Evolutionary conservation across 345 rosid species (phyloP).

Genomic region (Toxicodendron radicans): DNA sequence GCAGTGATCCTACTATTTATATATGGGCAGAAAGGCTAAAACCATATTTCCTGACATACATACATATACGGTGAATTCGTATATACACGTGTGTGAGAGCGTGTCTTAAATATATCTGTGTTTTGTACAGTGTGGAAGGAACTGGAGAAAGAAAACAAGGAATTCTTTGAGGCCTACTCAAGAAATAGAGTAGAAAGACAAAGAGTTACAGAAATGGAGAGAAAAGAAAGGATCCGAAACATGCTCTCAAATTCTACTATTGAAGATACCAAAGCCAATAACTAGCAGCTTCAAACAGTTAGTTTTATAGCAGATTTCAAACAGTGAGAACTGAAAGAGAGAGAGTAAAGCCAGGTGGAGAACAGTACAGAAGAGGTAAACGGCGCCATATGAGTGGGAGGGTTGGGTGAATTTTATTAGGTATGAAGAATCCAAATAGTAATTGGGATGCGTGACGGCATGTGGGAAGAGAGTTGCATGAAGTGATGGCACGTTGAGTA

Average conservation of each 20-base stretch:
- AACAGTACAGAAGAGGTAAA: neutral
- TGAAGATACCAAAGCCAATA: neutral
- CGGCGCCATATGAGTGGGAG: conserved; percentile 15
- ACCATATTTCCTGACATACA: neutral
- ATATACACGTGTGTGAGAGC: neutral
- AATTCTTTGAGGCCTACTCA: conserved; percentile 75
- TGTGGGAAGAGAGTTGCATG: conserved; percentile 15
- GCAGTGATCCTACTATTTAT: neutral
- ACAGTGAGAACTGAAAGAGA: neutral
- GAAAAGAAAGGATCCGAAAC: conserved; percentile 41
- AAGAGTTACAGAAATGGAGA: conserved; percentile 38
- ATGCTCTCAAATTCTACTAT: conserved; percentile 31
- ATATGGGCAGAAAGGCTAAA: neutral
- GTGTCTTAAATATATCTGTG: neutral
- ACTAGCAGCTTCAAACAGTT: no score
- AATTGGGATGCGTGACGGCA: conserved; percentile 26
- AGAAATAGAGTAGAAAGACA: conserved; percentile 34
- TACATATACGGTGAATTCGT: neutral
- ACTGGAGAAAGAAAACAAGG: conserved; percentile 85
- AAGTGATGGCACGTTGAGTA: conserved; percentile 17
- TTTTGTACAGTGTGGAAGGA: conserved; percentile 78
- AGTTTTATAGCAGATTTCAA: neutral
- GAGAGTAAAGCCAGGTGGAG: neutral
- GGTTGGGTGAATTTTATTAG: no score
- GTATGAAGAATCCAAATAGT: neutral